Percentiles rank a stretch among this genome's conserved stretches.
phyloP scores from a whole-genome alignment of 169 alveolate genomes.

The Perkinsus marinus region DNA sequence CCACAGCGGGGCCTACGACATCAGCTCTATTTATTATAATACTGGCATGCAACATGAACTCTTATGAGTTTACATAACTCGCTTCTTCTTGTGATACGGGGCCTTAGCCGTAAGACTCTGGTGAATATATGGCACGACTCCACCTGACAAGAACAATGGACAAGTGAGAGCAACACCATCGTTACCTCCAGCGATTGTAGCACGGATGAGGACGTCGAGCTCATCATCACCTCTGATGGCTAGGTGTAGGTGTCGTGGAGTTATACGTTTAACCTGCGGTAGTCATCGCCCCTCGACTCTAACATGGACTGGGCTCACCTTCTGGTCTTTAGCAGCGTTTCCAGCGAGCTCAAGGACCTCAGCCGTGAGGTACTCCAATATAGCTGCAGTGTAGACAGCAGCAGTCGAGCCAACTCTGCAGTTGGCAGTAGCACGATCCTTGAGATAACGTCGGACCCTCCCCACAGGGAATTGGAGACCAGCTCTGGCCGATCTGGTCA shows the following conservation, averaged over 20 bases:
- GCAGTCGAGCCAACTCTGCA: slow-evolving; percentile 98
- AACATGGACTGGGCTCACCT: slow-evolving; percentile 60
- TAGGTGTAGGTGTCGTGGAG: slow-evolving; percentile 47
- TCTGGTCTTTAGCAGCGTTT: slow-evolving; percentile 95
- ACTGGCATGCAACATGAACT: not conserved
- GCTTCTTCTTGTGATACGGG: not conserved
- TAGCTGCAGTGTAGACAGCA: slow-evolving; percentile 98
- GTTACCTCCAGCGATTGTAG: slow-evolving; percentile 97
- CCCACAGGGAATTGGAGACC: slow-evolving; percentile 99
- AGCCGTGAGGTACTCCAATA: slow-evolving; percentile 97
- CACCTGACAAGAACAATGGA: not conserved
- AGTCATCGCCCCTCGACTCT: not conserved
- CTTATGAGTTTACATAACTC: not conserved
- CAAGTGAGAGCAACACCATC: slow-evolving; percentile 75
- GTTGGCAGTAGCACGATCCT: slow-evolving; percentile 86
- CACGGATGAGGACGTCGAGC: slow-evolving; percentile 89
- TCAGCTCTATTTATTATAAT: not conserved
- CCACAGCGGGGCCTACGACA: not conserved
- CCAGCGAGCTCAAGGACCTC: slow-evolving; percentile 99
- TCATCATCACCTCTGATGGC: slow-evolving; percentile 92
- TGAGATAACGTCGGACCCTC: slow-evolving; percentile 94
- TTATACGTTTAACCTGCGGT: not conserved
- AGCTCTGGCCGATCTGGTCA: slow-evolving; percentile 95
- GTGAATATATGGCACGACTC: not conserved
- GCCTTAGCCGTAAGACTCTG: not conserved